A percentile compares a stretch with the other conserved stretches of the same genome.
Evolutionary conservation across 2,329 filamentous ascomycete species (phyloP).

Genomic region (Diaporthe sp.): DNA sequence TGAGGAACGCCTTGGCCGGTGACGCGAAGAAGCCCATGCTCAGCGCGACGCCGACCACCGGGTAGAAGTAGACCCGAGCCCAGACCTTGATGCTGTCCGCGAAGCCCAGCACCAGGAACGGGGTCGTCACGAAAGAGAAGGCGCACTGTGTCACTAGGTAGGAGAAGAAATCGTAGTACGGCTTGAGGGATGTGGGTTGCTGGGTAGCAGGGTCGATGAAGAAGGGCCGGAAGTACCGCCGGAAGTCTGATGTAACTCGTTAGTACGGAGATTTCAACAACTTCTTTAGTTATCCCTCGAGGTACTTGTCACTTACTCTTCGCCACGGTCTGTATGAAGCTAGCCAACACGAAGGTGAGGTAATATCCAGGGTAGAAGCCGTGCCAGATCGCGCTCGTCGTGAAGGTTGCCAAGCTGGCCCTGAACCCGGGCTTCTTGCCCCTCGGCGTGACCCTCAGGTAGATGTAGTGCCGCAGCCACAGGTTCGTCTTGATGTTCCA

Average conservation of each 20-base stretch:
- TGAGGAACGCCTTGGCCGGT: slow-evolving; percentile 75
- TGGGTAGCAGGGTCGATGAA: slow-evolving; percentile 85
- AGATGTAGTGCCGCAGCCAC: slow-evolving; percentile 96
- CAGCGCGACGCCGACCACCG: slow-evolving; percentile 73
- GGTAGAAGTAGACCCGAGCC: slow-evolving; percentile 91
- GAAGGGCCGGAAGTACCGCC: slow-evolving; percentile 90
- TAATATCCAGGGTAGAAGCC: slow-evolving; percentile 99
- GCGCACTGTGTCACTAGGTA: slow-evolving; percentile 83
- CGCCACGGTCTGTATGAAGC: slow-evolving; percentile 91
- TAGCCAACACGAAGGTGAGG: slow-evolving; percentile 87
- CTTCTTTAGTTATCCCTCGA: neutral
- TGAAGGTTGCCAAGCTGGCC: slow-evolving; percentile 93
- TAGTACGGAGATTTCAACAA: slow-evolving; percentile 41
- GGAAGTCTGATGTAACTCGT: slow-evolving; percentile 73
- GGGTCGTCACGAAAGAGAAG: slow-evolving; percentile 85
- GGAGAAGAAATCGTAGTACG: slow-evolving; percentile 86
- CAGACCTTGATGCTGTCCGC: slow-evolving; percentile 79
- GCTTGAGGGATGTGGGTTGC: slow-evolving; percentile 77
- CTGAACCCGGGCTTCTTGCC: slow-evolving; percentile 97
- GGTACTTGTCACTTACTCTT: slow-evolving; percentile 79
- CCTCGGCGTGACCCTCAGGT: slow-evolving; percentile 92
- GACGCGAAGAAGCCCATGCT: slow-evolving; percentile 84
- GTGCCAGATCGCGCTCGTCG: slow-evolving; percentile 96
- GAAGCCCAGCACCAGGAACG: slow-evolving; percentile 87
- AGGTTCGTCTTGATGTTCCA: slow-evolving; percentile 99